phyloP scores from a whole-genome alignment of 371 early-diverging fungal genomes.

The Mucor mucedo region DNA sequence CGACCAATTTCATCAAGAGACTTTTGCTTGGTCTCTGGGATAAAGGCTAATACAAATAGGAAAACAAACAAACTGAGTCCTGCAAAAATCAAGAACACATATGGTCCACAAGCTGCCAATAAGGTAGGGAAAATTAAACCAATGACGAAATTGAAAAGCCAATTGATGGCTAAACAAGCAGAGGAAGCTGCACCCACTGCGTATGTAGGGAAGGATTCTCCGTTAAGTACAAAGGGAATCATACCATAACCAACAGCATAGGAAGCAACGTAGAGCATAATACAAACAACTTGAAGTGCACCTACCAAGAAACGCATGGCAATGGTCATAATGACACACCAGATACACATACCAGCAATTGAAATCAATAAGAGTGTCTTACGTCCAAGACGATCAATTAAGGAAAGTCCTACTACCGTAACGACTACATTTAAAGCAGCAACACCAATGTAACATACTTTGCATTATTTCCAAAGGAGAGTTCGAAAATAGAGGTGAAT shows the following conservation, averaged over 20 bases:
- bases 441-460: slow-evolving; percentile 51
- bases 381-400: slow-evolving; percentile 71
- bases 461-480: slow-evolving; percentile 41
- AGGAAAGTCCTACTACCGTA: slow-evolving; percentile 50
- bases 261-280: slow-evolving; percentile 78
- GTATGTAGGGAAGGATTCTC: slow-evolving; percentile 73
- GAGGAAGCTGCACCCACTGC: slow-evolving; percentile 69
- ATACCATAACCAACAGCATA: slow-evolving; percentile 88
- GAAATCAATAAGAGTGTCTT: slow-evolving; percentile 62
- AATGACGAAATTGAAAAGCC: slow-evolving; percentile 73
- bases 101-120: slow-evolving; percentile 62
- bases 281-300: slow-evolving; percentile 66
- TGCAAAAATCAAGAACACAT: slow-evolving; percentile 78
- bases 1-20: slow-evolving; percentile 69
- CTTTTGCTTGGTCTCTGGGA: slow-evolving; percentile 84
- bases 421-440: slow-evolving; percentile 56
- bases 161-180: slow-evolving; percentile 67
- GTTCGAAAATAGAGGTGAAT: slow-evolving; percentile 51
- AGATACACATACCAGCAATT: slow-evolving; percentile 53
- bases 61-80: slow-evolving; percentile 55
- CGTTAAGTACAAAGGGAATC: slow-evolving; percentile 77
- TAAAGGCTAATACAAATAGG: slow-evolving; percentile 64
- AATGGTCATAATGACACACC: slow-evolving; percentile 43
- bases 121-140: slow-evolving; percentile 72
- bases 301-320: slow-evolving; percentile 51